These are phyloP conservation scores for Beta corolliflora DNA, from an alignment of 179 eudicot species.

Conservation along the genomic window DNA sequence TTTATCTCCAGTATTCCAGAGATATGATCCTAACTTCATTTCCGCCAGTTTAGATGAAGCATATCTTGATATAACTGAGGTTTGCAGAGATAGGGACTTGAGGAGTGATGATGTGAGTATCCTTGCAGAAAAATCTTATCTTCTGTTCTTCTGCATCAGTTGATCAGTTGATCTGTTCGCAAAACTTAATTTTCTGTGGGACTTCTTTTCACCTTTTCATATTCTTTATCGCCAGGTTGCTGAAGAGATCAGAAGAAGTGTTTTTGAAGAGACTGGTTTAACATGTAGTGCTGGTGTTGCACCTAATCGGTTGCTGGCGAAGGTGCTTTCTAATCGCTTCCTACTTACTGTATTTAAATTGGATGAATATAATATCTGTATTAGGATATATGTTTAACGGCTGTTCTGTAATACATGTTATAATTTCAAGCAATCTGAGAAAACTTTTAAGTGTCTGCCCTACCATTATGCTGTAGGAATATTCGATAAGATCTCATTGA, in stretches of 20 bases:
- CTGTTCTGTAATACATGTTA: neutral
- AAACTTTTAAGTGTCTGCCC: neutral
- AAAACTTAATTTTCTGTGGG: neutral
- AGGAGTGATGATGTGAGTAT: conserved; percentile 66
- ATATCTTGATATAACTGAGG: conserved; percentile 84
- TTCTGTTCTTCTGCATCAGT: neutral
- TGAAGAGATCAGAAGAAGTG: conserved; percentile 77
- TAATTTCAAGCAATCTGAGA: neutral
- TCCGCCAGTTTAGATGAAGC: conserved; percentile 98
- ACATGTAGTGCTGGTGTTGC: conserved; percentile 98
- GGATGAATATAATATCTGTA: neutral
- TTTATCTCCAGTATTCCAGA: conserved; percentile 60
- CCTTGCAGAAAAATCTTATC: neutral
- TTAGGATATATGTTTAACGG: neutral
- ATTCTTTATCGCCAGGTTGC: conserved; percentile 54
- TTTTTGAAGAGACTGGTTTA: conserved; percentile 83
- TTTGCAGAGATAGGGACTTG: conserved; percentile 69
- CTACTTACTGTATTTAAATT: neutral
- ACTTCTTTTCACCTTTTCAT: neutral
- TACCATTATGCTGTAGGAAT: neutral
- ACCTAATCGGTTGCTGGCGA: conserved; percentile 91
- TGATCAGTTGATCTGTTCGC: neutral
- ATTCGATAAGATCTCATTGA: neutral
- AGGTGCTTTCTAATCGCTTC: conserved; percentile 49
- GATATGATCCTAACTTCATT: conserved; percentile 80